phyloP scores from a whole-genome alignment of 2,329 filamentous ascomycete species.

The Hysterium pulicare region DNA sequence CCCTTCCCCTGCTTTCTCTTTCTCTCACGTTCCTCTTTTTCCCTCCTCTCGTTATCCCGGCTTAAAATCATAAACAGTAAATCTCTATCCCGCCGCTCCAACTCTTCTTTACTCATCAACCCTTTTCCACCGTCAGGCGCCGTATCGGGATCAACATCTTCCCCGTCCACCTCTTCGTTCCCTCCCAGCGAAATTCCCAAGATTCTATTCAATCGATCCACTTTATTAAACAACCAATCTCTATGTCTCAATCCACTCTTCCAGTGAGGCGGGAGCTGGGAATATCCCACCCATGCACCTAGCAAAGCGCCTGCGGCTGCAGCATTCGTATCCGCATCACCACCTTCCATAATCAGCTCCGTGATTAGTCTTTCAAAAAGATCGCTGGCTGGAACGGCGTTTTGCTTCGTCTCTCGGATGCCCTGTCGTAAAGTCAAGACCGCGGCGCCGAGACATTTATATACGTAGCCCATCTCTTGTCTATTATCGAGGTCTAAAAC shows the following conservation, averaged over 20 bases:
- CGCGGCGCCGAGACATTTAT: constrained; percentile 52
- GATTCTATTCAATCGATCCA: constrained; percentile 39
- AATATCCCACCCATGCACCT: constrained; percentile 49
- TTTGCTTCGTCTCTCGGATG: constrained; percentile 31
- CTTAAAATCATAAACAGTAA: constrained; percentile 24
- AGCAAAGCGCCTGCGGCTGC: constrained; percentile 52
- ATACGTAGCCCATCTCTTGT: constrained; percentile 52
- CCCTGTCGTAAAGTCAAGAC: constrained; percentile 45
- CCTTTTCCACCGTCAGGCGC: constrained; percentile 43
- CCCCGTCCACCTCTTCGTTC: constrained; percentile 28
- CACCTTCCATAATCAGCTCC: constrained; percentile 50
- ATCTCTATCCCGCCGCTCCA: constrained; percentile 46
- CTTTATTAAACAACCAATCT: constrained; percentile 47
- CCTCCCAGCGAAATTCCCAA: constrained; percentile 36
- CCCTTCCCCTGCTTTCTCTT: background rate
- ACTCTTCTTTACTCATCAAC: constrained; percentile 37
- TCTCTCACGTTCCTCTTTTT: constrained; percentile 4
- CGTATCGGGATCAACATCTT: constrained; percentile 38
- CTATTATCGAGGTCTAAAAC: constrained; percentile 46
- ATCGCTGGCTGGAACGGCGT: constrained; percentile 3
- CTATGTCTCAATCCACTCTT: constrained; percentile 45
- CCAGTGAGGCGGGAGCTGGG: constrained; percentile 49
- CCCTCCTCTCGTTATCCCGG: constrained; percentile 10
- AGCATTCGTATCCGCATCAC: constrained; percentile 55
- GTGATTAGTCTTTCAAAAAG: constrained; percentile 50